phyloP scores from a whole-genome alignment of 768 basidiomycete genomes.

The Rhodotorula paludigena region DNA sequence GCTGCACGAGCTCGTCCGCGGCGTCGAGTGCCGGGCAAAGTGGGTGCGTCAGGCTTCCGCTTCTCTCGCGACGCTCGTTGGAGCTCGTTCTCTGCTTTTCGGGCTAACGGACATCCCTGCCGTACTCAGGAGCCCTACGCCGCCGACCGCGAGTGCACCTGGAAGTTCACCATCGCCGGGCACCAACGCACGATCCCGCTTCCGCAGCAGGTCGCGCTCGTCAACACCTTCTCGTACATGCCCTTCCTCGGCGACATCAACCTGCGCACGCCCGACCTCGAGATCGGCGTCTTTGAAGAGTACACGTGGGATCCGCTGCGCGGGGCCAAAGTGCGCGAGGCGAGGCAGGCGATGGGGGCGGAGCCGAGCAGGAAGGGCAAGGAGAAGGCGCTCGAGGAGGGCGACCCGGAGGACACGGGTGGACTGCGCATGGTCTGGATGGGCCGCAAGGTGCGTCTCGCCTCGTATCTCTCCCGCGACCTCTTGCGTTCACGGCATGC shows the following conservation, averaged over 20 bases:
- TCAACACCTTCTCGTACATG: constrained; percentile 70
- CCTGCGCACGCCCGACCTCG: constrained; percentile 55
- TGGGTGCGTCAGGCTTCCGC: constrained; percentile 15
- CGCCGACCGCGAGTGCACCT: constrained; percentile 58
- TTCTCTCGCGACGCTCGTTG: background rate
- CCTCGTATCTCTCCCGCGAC: background rate
- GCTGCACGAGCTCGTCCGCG: constrained; percentile 58
- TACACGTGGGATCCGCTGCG: constrained; percentile 29
- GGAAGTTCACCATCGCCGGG: constrained; percentile 70
- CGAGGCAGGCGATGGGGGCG: constrained; percentile 31
- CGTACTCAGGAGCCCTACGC: constrained; percentile 59
- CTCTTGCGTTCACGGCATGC: no score
- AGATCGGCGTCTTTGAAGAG: constrained; percentile 40
- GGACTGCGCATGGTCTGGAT: constrained; percentile 59
- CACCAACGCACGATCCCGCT: constrained; percentile 31
- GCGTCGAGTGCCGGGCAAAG: background rate
- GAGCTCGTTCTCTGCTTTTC: no score
- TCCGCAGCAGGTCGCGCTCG: constrained; percentile 4
- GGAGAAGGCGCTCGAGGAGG: background rate
- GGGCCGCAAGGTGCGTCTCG: constrained; percentile 71
- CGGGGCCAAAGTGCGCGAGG: constrained; percentile 8
- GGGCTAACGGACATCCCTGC: constrained; percentile 36
- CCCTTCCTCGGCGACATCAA: constrained; percentile 72
- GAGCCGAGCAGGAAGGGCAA: constrained; percentile 49
- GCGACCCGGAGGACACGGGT: constrained; percentile 6